These are phyloP conservation scores for Parascedosporium putredinis DNA, from an alignment of 2,329 filamentous ascomycete genomes.

Conservation along the genomic window DNA sequence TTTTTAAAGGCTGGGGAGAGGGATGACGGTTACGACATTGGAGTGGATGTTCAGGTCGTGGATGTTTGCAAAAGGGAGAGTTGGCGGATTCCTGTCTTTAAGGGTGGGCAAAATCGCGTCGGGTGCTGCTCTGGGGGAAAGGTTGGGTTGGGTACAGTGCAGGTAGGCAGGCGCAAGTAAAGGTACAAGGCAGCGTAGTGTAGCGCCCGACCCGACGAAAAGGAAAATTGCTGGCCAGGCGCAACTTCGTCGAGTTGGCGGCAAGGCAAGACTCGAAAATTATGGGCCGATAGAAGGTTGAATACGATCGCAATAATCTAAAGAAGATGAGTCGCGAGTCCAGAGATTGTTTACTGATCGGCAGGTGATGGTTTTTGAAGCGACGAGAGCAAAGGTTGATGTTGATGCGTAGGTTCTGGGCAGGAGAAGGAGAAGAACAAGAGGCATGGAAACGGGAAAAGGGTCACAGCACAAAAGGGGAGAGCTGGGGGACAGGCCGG, in stretches of 20 bases:
- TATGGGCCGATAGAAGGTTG: neutral
- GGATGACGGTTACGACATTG: constrained; percentile 8
- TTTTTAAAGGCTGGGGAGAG: neutral
- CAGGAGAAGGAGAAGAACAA: neutral
- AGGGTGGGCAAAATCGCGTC: neutral
- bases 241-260: neutral
- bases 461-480: neutral
- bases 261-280: neutral
- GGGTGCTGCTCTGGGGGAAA: neutral
- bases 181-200: neutral
- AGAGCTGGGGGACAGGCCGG: neutral
- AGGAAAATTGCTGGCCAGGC: neutral
- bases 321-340: neutral
- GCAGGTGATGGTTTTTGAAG: neutral
- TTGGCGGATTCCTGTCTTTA: neutral
- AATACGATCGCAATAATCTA: neutral
- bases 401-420: neutral
- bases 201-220: neutral
- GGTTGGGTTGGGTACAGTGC: constrained; percentile 1
- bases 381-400: neutral
- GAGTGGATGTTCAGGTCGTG: neutral
- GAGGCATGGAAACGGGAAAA: neutral
- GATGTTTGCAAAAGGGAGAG: neutral
- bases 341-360: neutral
- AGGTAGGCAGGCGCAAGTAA: neutral